Evolutionary conservation across 495 filamentous ascomycete genomes (phyloP).

Genomic region (Mytilinidion resinicola): DNA sequence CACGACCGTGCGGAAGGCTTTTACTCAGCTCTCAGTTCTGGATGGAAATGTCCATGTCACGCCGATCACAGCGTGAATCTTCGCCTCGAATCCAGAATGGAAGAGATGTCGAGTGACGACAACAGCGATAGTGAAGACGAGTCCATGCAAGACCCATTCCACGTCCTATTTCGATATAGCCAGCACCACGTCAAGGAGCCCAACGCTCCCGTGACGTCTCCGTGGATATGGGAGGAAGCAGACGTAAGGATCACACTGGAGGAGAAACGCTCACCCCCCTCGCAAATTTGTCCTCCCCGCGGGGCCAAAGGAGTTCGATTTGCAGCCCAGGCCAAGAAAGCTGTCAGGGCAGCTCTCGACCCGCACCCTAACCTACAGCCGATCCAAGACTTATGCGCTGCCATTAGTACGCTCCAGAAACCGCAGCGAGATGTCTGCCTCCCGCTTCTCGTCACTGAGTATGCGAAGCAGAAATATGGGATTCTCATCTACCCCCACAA

Average conservation of each 20-base stretch:
- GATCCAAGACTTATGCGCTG: conserved; percentile 14
- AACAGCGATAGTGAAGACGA: neutral
- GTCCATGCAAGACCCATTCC: conserved; percentile 15
- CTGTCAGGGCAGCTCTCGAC: conserved; percentile 15
- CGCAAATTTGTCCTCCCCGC: neutral
- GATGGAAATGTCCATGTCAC: conserved; percentile 21
- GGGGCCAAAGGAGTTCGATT: conserved; percentile 7
- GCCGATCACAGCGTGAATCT: conserved; percentile 17
- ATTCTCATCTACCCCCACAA: conserved; percentile 13
- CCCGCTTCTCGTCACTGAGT: conserved; percentile 7
- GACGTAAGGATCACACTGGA: conserved; percentile 9
- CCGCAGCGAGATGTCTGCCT: conserved; percentile 18
- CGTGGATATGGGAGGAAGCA: conserved; percentile 20
- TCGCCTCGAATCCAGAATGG: conserved; percentile 11
- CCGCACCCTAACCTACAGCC: conserved; percentile 10
- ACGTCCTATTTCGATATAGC: conserved; percentile 14
- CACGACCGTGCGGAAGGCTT: conserved; percentile 14
- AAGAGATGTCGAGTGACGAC: conserved; percentile 13
- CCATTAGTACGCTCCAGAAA: conserved; percentile 12
- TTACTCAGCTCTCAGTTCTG: conserved; percentile 4
- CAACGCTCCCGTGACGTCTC: neutral
- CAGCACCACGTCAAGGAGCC: too few relatives aligned
- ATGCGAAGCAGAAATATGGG: conserved; percentile 17
- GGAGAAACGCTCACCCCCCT: neutral
- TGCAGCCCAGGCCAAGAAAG: conserved; percentile 11